Evolutionary conservation across 352 stramenopile genomes (phyloP), one percentile per base, ranked within the genome.

Genomic region (Saprolegnia parasitica): DNA sequence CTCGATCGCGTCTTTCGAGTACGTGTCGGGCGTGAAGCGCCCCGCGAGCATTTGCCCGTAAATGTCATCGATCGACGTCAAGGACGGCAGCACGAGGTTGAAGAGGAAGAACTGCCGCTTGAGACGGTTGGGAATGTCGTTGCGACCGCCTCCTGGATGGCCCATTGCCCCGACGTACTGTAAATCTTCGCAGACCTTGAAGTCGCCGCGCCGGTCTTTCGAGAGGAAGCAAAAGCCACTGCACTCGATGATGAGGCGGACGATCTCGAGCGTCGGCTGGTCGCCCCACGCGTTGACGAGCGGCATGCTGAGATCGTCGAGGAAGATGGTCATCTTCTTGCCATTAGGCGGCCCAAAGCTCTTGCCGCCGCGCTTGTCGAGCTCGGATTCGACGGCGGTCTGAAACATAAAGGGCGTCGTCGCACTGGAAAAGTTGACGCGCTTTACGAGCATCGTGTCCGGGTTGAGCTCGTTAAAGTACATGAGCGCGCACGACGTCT

Each of bases 91-190:
- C 61, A 99, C 97, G 37, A 99, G 76, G 80, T 99, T 99, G 77
- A 99, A 99, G 23, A 98, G 84, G 80, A 98, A 99, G 74, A 99
- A 99, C 68, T 99, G 97, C n/a, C 96, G 93, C 82, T 99, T 99
- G 39, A 99, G 82, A 0, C 97, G 91, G 75, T 99, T 98, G n/a
- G 97, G 96, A 73, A 99, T 98, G 76, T 99, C 97, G 74, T 99
- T 99, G 58, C 97, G 95, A 23, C 97, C 97, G 68, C 95, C 95
- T 64, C 96, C 96, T 16, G 97, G 96, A 67, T 99, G 96, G 35
- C 95, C 93, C 96, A 99, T 99, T n/a, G 95, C 96, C 0, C 91
- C 97, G 26, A 99, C 86, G 71, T 99, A 99, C 76, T 98, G 90
- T 32, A 99, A 74, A 74, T 99, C 97, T 75, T 99, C 96, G 71